A percentile compares a stretch with the other conserved stretches of the same genome.
These are phyloP conservation scores for Chrysosporium queenslandicum DNA, from an alignment of 2,329 filamentous ascomycete genomes.

Conservation along the genomic window DNA sequence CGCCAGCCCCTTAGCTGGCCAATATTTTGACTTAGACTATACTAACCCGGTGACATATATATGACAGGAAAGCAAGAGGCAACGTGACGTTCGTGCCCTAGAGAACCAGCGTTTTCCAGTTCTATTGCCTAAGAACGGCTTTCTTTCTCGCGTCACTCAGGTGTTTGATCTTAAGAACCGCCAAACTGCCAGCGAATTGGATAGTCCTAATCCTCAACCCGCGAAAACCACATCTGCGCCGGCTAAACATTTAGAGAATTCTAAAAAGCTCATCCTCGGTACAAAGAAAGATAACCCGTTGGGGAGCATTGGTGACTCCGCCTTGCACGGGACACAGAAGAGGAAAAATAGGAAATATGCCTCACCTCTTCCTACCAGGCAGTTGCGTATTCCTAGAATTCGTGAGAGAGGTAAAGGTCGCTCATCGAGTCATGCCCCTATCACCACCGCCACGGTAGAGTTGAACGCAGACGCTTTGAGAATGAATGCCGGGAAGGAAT, in stretches of 20 bases:
- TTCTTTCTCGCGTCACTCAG: constrained; percentile 14
- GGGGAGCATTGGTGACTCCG: neutral
- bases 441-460: constrained; percentile 15
- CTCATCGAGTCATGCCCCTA: constrained; percentile 7
- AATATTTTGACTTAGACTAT: neutral
- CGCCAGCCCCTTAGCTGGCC: neutral
- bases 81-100: neutral
- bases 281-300: neutral
- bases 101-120: neutral
- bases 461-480: constrained; percentile 14
- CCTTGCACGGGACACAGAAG: neutral
- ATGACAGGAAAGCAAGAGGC: neutral
- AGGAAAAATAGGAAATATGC: neutral
- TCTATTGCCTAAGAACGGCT: constrained; percentile 2
- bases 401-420: constrained; percentile 8
- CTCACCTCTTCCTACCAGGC: neutral
- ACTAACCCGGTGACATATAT: neutral
- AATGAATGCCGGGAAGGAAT: constrained; percentile 9
- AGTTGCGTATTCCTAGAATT: constrained; percentile 11
- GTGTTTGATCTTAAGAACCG: constrained; percentile 14
- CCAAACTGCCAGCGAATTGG: constrained; percentile 1
- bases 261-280: neutral
- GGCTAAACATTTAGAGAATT: neutral
- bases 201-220: neutral
- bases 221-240: neutral